Evolutionary conservation across 768 basidiomycete genomes (phyloP), one percentile per base, ranked within the genome.

Genomic region (Pseudohyphozyma bogoriensis): DNA sequence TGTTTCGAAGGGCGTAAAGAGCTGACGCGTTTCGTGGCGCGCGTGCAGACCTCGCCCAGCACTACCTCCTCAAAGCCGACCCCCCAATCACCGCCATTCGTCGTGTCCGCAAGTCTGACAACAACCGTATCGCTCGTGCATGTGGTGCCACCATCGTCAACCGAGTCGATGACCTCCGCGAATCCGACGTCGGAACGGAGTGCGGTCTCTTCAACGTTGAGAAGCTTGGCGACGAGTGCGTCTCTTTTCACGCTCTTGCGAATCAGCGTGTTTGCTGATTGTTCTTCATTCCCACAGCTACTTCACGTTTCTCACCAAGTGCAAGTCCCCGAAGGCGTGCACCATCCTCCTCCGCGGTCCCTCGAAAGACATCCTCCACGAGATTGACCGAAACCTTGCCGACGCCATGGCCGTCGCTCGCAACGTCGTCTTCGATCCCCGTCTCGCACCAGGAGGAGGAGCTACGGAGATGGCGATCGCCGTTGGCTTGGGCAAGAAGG

Each of bases 381-480:
- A 97, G 77, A 89, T 97, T 68, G 95, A 97, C 74, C 83, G 93
- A 53, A 99, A 97, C 75, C 81, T 97, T 33, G 89, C 90, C 2
- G 95, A 99, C 69, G 95, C 93, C 36, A 96, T 99, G 86, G 83
- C 85, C 39, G 92, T 97, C 57, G 93, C 93, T 4, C 84, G 93
- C 29, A 99, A 97, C 71, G 92, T 90, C 46, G 85, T 95, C 63
- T 96, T 97, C 77, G 88, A 96, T 76, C 95, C 95, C 4, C 76
- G 79, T 8, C 83, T 99, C n/a, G 87, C 86, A 0, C 93, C 93
- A 0, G 93, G 93, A 10, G 92, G 93, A 24, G 93, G 95, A 45
- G 93, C 95, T 29, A 93, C 90, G 5, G 95, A 99, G 77, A 96
- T 97, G 90, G 95, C 93, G 0, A 84, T 97, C 74, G 84, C 84